phyloP scores from a whole-genome alignment of 768 basidiomycete genomes.

The Cytidiella melzeri region DNA sequence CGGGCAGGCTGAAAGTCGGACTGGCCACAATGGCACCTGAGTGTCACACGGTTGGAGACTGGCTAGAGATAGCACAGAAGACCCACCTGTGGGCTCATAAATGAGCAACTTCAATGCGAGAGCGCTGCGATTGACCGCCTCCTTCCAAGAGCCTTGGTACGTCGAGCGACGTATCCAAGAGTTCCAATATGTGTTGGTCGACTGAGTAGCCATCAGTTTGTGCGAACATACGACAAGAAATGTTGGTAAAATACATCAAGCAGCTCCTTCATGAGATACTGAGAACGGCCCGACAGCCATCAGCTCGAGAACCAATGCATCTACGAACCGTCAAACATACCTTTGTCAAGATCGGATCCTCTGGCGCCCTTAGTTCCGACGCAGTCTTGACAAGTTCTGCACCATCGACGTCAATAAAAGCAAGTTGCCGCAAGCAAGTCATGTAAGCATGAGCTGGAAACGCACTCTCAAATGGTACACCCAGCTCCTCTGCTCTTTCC shows the following conservation, averaged over 20 bases:
- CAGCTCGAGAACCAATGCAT: not conserved
- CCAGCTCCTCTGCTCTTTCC: constrained; percentile 37
- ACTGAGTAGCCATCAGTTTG: constrained; percentile 26
- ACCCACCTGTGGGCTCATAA: constrained; percentile 79
- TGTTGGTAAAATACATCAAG: constrained; percentile 51
- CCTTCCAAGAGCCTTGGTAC: constrained; percentile 93
- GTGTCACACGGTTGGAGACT: constrained; percentile 4
- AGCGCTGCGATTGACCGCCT: constrained; percentile 88
- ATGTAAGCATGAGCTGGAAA: not conserved
- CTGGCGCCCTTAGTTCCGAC: constrained; percentile 41
- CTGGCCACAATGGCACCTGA: constrained; percentile 88
- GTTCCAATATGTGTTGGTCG: constrained; percentile 81
- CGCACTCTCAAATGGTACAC: constrained; percentile 40
- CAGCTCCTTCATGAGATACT: constrained; percentile 54
- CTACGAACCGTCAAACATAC: too few species aligned
- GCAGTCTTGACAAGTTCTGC: constrained; percentile 39
- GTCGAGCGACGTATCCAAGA: constrained; percentile 85
- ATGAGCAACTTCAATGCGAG: constrained; percentile 91
- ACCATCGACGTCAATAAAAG: too few species aligned
- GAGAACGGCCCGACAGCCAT: not conserved
- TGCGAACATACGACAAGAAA: too few species aligned
- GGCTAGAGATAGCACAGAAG: not conserved
- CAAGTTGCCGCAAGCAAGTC: not conserved
- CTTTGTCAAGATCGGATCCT: constrained; percentile 71
- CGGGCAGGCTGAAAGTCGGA: constrained; percentile 91